Evolutionary conservation across 192 early-diverging fungal genomes (phyloP).

Genomic region (Mortierella alpina): DNA sequence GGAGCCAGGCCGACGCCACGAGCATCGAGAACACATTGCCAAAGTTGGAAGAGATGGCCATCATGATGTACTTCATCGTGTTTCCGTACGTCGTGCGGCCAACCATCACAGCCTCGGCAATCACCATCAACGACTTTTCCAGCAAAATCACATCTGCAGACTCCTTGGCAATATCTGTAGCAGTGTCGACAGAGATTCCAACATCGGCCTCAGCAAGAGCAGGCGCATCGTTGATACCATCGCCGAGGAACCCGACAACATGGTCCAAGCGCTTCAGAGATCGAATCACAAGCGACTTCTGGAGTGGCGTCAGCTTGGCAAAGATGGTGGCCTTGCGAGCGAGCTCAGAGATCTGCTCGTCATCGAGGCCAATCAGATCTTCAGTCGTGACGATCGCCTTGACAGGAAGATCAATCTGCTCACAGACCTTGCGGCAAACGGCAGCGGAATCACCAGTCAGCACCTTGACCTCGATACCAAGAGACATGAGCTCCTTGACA

Average conservation of each 20-base stretch:
- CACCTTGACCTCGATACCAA: slow-evolving; percentile 62
- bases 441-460: slow-evolving; percentile 63
- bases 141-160: slow-evolving; percentile 63
- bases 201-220: slow-evolving; percentile 62
- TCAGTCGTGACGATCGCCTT: slow-evolving; percentile 51
- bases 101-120: slow-evolving; percentile 50
- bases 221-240: slow-evolving; percentile 68
- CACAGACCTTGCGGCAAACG: slow-evolving; percentile 60
- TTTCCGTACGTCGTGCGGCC: slow-evolving; percentile 63
- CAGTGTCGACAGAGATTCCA: slow-evolving; percentile 63
- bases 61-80: slow-evolving; percentile 66
- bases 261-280: slow-evolving; percentile 51
- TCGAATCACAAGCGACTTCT: slow-evolving; percentile 56
- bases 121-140: slow-evolving; percentile 59
- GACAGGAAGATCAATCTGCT: slow-evolving; percentile 57
- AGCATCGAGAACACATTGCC: slow-evolving; percentile 66
- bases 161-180: slow-evolving; percentile 65
- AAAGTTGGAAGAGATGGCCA: slow-evolving; percentile 68
- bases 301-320: slow-evolving; percentile 64
- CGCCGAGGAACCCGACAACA: slow-evolving; percentile 63
- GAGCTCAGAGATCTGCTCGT: slow-evolving; percentile 44
- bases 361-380: slow-evolving; percentile 49
- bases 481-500: slow-evolving; percentile 51
- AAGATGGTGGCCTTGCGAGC: slow-evolving; percentile 57
- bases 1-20: slow-evolving; percentile 62